phyloP scores from a whole-genome alignment of 768 basidiomycete genomes.

The Coprinopsis sp. region DNA sequence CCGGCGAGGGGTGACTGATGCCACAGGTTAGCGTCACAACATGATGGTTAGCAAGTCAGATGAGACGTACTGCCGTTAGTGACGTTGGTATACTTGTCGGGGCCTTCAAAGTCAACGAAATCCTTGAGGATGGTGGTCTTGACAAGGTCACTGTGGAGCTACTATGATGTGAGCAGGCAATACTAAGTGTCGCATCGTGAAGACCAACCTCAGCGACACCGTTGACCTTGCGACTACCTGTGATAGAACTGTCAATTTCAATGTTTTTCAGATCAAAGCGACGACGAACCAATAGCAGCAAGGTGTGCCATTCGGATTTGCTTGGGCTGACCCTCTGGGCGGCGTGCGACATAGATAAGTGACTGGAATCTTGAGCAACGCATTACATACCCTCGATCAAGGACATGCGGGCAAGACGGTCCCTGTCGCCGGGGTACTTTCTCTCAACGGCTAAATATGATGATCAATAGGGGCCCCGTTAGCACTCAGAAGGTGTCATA shows the following conservation, averaged over 20 bases:
- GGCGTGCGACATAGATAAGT: not conserved
- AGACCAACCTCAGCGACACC: slow-evolving; percentile 87
- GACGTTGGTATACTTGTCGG: slow-evolving; percentile 85
- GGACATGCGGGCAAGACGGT: slow-evolving; percentile 78
- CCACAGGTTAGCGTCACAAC: not conserved
- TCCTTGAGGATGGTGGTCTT: slow-evolving; percentile 80
- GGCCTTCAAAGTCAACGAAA: slow-evolving; percentile 89
- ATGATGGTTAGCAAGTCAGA: not conserved
- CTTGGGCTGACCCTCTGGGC: slow-evolving; percentile 76
- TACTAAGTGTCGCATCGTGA: not conserved
- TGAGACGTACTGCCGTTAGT: slow-evolving; percentile 84
- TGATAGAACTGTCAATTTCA: slow-evolving; percentile 1
- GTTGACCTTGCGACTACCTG: slow-evolving; percentile 81
- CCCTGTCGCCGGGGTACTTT: slow-evolving; percentile 85
- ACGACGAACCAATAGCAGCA: slow-evolving; percentile 67
- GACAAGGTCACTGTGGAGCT: slow-evolving; percentile 88
- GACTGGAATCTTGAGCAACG: not conserved
- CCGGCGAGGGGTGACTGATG: slow-evolving; percentile 79
- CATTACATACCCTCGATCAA: slow-evolving; percentile 71
- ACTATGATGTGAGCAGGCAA: not conserved
- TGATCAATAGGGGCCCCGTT: too few relatives aligned
- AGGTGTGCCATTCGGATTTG: slow-evolving; percentile 89
- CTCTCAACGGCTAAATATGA: slow-evolving; percentile 72
- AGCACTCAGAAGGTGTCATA: slow-evolving; percentile 23
- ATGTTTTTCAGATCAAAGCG: slow-evolving; percentile 13